These are phyloP conservation scores for Ceratobasidium sp. DNA, from an alignment of 1,284 basidiomycete genomes.

Conservation along the genomic window DNA sequence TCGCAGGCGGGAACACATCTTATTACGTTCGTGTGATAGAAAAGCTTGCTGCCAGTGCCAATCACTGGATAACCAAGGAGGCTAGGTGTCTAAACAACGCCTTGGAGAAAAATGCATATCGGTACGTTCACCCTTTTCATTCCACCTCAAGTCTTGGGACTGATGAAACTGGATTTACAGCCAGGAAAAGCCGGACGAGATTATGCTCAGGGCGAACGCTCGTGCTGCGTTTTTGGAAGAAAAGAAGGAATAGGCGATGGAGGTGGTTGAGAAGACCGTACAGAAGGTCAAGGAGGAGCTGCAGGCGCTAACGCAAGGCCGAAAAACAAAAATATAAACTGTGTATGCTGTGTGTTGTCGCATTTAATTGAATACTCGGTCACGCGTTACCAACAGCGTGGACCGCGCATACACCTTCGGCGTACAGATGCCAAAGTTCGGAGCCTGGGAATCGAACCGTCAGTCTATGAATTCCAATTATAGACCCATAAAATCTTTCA, in stretches of 20 bases:
- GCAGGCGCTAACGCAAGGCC: constrained; percentile 38
- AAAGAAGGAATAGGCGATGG: constrained; percentile 55
- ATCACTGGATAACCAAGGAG: constrained; percentile 89
- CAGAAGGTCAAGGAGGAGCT: constrained; percentile 52
- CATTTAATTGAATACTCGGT: too few species aligned
- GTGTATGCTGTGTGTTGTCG: too few species aligned
- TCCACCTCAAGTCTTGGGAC: constrained; percentile 43
- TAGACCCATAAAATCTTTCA: too few species aligned
- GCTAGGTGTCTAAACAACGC: constrained; percentile 61
- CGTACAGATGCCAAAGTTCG: too few species aligned
- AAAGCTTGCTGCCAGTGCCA: constrained; percentile 78
- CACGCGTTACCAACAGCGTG: too few species aligned
- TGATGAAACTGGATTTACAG: constrained; percentile 47
- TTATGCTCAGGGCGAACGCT: constrained; percentile 92
- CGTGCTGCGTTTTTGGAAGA: constrained; percentile 75
- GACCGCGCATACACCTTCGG: too few species aligned
- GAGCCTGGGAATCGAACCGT: too few species aligned
- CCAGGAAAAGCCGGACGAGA: constrained; percentile 86
- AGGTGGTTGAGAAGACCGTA: constrained; percentile 47
- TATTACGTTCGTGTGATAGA: constrained; percentile 95
- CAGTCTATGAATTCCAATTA: too few species aligned
- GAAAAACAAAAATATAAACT: too few species aligned
- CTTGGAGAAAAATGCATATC: constrained; percentile 14
- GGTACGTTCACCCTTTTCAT: background rate
- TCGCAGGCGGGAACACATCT: constrained; percentile 39